Conservation (phyloP, 306 rosid species). For the apple (Malus domestica) region ASM211411v1 NC_041803.1:53694001-53694500, state of each 20-base stretch:
- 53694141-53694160: conserved; percentile 37
- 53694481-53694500: conserved; percentile 65
- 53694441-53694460: conserved; percentile 79
- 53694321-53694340: conserved; percentile 58
- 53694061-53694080: too few species aligned
- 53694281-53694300: conserved; percentile 88
- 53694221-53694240: conserved; percentile 38
- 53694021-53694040: neutral
- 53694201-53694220: conserved; percentile 11
- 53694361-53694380: conserved; percentile 44
- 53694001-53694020: conserved; percentile 13
- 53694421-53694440: conserved; percentile 39
- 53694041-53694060: too few species aligned
- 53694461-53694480: conserved; percentile 67
- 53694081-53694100: neutral
- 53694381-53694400: conserved; percentile 41
- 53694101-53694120: neutral
- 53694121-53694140: neutral
- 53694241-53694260: conserved; percentile 5
- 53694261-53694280: conserved; percentile 72
- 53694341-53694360: conserved; percentile 67
- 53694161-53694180: conserved; percentile 33
- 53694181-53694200: conserved; percentile 12
- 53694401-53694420: conserved; percentile 33
- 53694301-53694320: conserved; percentile 78